Conservation (phyloP, 2,329 filamentous ascomycete genomes). For the Fusarium agapanthi region DNA sequence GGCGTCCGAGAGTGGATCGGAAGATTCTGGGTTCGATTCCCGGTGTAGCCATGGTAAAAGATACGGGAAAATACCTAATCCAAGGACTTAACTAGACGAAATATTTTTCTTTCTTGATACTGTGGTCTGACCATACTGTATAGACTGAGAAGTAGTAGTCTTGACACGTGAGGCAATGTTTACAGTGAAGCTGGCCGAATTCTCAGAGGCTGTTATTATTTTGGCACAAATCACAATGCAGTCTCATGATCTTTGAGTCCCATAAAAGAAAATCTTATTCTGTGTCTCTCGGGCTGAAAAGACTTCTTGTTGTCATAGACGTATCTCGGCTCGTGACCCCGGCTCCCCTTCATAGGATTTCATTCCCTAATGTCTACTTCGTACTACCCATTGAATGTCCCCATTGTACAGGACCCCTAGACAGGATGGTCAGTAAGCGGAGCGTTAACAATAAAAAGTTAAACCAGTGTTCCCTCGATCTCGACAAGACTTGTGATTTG, state of each 20-base stretch:
- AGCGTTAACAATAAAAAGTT: neutral
- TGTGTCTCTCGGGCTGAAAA: neutral
- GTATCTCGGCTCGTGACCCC: neutral
- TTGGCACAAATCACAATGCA: neutral
- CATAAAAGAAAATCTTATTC: neutral
- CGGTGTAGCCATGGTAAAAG: neutral
- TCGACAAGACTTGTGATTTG: neutral
- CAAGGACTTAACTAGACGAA: accelerated
- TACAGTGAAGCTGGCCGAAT: neutral
- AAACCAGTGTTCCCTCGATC: accelerated
- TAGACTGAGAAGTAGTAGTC: accelerated
- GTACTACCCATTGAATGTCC: neutral
- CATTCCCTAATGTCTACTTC: neutral
- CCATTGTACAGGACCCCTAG: neutral
- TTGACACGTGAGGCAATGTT: neutral
- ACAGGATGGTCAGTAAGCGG: neutral
- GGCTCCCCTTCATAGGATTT: neutral
- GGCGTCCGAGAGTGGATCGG: constrained; percentile 3
- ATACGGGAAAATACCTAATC: accelerated
- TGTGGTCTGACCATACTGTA: accelerated
- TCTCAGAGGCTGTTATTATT: neutral
- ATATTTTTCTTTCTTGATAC: neutral
- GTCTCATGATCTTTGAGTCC: neutral
- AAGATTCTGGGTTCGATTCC: neutral
- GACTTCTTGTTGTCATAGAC: neutral